Conservation (phyloP, 2,329 filamentous ascomycete genomes). For the Chaetothyriales sp. region DNA sequence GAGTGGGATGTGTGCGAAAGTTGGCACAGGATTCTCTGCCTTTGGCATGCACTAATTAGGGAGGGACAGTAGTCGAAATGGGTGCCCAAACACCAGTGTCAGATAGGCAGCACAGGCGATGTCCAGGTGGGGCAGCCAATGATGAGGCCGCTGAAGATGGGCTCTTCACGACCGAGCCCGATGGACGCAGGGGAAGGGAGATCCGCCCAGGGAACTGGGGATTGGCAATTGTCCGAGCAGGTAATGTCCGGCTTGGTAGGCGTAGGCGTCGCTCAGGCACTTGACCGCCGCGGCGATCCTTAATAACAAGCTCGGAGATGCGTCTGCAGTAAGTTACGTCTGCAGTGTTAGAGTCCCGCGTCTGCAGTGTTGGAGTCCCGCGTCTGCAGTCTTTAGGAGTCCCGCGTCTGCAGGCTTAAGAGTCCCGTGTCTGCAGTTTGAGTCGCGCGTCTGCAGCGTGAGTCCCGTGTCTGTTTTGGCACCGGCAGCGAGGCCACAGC, state of each 20-base stretch:
- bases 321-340: not conserved
- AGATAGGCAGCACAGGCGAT: not conserved
- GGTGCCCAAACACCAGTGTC: not conserved
- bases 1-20: not conserved
- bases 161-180: not conserved
- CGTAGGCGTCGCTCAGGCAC: not conserved
- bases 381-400: too few relatives aligned
- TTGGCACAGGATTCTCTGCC: not conserved
- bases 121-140: not conserved
- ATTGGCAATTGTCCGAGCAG: not conserved
- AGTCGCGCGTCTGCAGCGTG: too few relatives aligned
- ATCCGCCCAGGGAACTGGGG: not conserved
- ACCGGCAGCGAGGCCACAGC: too few relatives aligned
- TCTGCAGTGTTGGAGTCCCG: too few relatives aligned
- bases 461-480: too few relatives aligned
- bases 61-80: not conserved
- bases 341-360: not conserved
- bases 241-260: not conserved
- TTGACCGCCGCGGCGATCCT: not conserved
- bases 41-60: not conserved
- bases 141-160: not conserved
- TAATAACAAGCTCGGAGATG: not conserved
- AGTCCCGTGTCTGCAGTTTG: too few relatives aligned
- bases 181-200: not conserved
- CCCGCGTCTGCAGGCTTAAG: too few relatives aligned